Evolutionary conservation across 345 rosid species (phyloP).

Genomic region (Clausena lansium): DNA sequence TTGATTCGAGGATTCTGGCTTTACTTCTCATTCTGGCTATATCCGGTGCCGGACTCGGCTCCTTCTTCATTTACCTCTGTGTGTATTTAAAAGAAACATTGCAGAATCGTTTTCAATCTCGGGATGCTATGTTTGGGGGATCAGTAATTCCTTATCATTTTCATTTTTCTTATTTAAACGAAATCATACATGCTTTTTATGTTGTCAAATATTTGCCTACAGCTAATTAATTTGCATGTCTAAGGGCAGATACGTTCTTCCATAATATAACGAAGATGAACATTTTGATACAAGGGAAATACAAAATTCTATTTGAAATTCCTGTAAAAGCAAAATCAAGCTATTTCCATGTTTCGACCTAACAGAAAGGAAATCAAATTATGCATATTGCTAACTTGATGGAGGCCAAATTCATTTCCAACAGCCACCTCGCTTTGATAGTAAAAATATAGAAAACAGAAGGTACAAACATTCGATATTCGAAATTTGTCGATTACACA

Average conservation of each 20-base stretch:
- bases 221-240: background rate
- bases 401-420: background rate
- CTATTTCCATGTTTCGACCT: background rate
- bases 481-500: background rate
- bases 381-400: no score
- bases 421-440: background rate
- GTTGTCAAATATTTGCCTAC: no score
- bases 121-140: background rate
- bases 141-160: background rate
- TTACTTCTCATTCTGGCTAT: constrained; percentile 2
- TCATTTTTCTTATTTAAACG: no score
- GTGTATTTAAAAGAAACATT: background rate
- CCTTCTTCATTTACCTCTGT: background rate
- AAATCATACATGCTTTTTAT: no score
- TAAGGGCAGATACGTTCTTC: background rate
- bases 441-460: background rate
- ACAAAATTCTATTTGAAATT: background rate
- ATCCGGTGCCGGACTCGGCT: background rate
- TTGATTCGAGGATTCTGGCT: background rate
- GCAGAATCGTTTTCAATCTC: background rate
- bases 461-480: background rate
- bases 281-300: background rate
- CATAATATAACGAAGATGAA: background rate
- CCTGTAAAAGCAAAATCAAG: background rate
- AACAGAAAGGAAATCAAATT: background rate